Evolutionary conservation across 768 basidiomycete species (phyloP).

Genomic region (Termitomyces sp.): DNA sequence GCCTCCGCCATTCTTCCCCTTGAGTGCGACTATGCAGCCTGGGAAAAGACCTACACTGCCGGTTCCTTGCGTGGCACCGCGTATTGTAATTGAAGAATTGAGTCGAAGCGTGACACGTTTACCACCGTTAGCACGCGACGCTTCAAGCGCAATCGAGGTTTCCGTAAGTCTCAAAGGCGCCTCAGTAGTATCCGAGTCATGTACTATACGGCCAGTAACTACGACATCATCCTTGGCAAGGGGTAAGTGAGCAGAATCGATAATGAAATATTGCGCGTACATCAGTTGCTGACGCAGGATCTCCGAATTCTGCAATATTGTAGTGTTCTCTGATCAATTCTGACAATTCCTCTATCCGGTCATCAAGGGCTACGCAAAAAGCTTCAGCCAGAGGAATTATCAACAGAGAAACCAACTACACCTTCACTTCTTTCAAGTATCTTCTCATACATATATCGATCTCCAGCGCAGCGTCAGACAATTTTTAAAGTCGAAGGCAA

Average conservation of each 20-base stretch:
- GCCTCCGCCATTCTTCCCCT: conserved; percentile 88
- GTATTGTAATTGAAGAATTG: conserved; percentile 56
- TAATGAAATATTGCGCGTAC: conserved; percentile 23
- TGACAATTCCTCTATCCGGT: conserved; percentile 81
- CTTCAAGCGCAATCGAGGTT: conserved; percentile 71
- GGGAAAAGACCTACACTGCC: conserved; percentile 78
- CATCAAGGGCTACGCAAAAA: conserved; percentile 61
- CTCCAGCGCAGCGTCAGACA: conserved; percentile 27
- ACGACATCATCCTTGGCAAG: conserved; percentile 51
- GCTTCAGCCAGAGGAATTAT: conserved; percentile 1
- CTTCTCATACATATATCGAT: conserved; percentile 95
- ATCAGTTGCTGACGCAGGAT: conserved; percentile 49
- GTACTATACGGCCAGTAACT: conserved; percentile 69
- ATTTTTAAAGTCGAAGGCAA: neutral
- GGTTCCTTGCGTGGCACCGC: conserved; percentile 56
- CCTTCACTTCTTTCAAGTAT: conserved; percentile 80
- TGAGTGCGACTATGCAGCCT: conserved; percentile 81
- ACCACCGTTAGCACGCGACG: conserved; percentile 67
- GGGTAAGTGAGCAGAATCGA: neutral
- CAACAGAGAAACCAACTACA: conserved; percentile 22
- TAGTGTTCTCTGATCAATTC: conserved; percentile 71
- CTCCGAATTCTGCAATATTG: conserved; percentile 66
- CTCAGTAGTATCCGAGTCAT: conserved; percentile 53
- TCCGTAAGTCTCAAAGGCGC: conserved; percentile 67
- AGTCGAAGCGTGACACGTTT: conserved; percentile 71